Conservation (phyloP, 257 asterid genomes). For the Ballota nigra region DNA sequence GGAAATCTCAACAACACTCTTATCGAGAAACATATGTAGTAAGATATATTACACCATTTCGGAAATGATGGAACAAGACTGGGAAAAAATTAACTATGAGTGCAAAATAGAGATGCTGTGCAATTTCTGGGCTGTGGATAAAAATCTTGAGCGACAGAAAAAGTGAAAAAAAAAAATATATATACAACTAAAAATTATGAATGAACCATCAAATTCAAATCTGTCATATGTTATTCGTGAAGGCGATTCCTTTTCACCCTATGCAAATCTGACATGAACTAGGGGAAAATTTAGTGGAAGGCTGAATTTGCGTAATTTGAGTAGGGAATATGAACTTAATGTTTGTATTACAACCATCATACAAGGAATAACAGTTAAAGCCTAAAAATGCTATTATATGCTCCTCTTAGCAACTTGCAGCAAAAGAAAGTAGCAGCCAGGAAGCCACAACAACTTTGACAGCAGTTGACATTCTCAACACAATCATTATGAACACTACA, state of each 20-base stretch:
- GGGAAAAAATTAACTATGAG: neutral
- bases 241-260: neutral
- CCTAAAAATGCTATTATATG: neutral
- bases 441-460: neutral
- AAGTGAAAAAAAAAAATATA: neutral
- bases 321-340: neutral
- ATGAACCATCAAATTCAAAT: conserved; percentile 9
- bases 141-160: neutral
- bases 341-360: neutral
- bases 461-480: neutral
- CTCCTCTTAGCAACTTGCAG: conserved; percentile 10
- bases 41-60: neutral
- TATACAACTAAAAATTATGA: neutral
- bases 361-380: neutral
- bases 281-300: neutral
- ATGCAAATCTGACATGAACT: neutral
- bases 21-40: neutral
- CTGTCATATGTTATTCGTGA: neutral
- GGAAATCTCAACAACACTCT: neutral
- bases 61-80: neutral
- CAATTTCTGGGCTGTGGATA: neutral
- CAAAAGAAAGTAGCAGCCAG: neutral
- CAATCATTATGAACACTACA: neutral
- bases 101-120: neutral
- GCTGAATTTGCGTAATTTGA: neutral